Base-by-base conservation (phyloP, 2,329 filamentous ascomycete species). In the Talaromyces sp. region DNA sequence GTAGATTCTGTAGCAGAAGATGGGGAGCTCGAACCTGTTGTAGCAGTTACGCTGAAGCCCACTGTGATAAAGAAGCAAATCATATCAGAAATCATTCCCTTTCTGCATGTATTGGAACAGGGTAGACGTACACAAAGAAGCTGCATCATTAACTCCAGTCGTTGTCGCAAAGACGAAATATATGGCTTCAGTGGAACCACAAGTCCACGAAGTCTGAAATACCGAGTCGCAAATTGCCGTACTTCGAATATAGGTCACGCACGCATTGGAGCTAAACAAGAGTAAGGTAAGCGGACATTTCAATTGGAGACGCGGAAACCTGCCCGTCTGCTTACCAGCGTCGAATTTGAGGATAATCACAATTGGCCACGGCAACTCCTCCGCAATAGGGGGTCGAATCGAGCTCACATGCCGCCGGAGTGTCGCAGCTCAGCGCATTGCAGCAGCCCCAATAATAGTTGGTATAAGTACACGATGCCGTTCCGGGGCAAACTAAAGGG, bases 401-500 rank as follows among this genome's bases (percentile, higher is more conserved):
- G 17, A 57, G 39, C 31, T 56, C 35, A 41, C 61, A 63, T 45
- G 61, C 19, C 27, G 22, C 37, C 22, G 61, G 61, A 10, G 22
- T 37, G 15, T 63, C 31, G 31, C 61, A 63, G 25, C 17, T 9
- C 8, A 63, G 39, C 17, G 25, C n/a, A 31, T 57, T 50, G 35
- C 61, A 63, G 17, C 61, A 63, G 13, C 61, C 61, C 61, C 61
- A 63, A 31, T 57, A 63, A 41, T 63, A 63, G 15, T 19, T 22
- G 27, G 31, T 31, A 25, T 49, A 57, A 15, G 50, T 35, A 31
- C 61, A 63, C 19, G 61, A 56, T 6, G 50, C 37, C 4, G 52
- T 63, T 19, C 61, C 61, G 8, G 61, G 61, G 17, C 61, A 63
- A 15, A 57, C 41, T n/a, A 63, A 31, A 4, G 61, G 61, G 9